Conservation (phyloP, 257 asterid species). For the Thymus mandschuricus region DNA sequence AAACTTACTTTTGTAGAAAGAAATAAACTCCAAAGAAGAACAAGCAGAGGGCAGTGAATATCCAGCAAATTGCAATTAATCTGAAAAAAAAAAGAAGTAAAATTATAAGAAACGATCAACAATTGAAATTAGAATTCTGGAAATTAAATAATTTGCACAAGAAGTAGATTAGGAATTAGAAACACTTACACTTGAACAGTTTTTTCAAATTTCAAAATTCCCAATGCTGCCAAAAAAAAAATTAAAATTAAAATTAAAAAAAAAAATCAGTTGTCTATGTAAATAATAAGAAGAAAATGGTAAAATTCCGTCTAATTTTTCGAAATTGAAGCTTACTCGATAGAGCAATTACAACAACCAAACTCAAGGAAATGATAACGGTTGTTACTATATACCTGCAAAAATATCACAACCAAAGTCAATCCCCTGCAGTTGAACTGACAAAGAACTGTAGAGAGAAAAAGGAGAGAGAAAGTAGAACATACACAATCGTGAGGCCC, state of each 20-base stretch:
- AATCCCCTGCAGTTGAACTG: not conserved
- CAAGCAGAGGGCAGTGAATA: conserved; percentile 63
- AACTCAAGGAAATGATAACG: conserved; percentile 49
- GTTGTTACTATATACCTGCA: conserved; percentile 66
- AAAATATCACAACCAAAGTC: conserved; percentile 19
- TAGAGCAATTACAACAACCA: conserved; percentile 54
- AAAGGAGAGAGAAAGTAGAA: not conserved
- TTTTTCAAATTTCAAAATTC: conserved; percentile 35
- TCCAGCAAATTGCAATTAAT: conserved; percentile 62
- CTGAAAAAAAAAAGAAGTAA: conserved; percentile 38
- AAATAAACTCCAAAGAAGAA: conserved; percentile 67
- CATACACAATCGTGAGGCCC: conserved; percentile 59
- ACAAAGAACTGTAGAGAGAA: not conserved
- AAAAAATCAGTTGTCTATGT: not conserved
- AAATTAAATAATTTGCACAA: not conserved
- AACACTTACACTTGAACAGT: conserved; percentile 40
- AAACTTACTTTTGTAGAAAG: conserved; percentile 57
- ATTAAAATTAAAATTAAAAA: not conserved
- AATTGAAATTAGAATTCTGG: not conserved
- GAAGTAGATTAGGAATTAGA: not conserved
- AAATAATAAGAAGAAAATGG: not conserved
- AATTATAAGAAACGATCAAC: conserved; percentile 17
- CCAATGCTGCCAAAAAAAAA: conserved; percentile 30
- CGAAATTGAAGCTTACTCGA: conserved; percentile 44
- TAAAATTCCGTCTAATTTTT: not conserved